Conservation (phyloP, 208 protist genomes). For the Leishmania aethiopica region DNA sequence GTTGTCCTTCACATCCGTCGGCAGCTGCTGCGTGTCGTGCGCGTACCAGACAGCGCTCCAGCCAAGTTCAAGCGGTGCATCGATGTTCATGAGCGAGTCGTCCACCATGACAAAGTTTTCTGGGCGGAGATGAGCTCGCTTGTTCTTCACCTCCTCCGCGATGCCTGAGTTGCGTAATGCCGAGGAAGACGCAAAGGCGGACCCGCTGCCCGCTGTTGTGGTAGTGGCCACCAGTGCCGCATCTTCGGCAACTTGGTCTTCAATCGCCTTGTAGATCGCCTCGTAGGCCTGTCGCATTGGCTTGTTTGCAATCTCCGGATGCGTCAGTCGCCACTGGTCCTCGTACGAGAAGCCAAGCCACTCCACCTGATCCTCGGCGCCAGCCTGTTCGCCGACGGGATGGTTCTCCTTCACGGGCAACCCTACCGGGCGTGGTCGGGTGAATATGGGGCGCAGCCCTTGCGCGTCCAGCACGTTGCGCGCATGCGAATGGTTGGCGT, state of each 20-base stretch:
- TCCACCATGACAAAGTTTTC: conserved; percentile 75
- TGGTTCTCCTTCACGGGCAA: conserved; percentile 37
- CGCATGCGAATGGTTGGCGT: conserved; percentile 63
- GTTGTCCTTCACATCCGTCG: conserved; percentile 15
- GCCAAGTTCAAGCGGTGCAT: conserved; percentile 62
- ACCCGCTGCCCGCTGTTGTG: not conserved
- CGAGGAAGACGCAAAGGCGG: not conserved
- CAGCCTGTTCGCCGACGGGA: conserved; percentile 27
- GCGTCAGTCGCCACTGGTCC: conserved; percentile 76
- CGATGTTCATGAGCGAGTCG: conserved; percentile 73
- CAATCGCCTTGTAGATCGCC: conserved; percentile 52
- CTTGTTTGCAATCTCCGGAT: conserved; percentile 67
- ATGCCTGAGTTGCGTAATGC: not conserved
- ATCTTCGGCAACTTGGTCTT: conserved; percentile 31
- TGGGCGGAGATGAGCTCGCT: conserved; percentile 28
- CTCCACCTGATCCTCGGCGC: conserved; percentile 39
- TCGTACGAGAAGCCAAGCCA: conserved; percentile 74
- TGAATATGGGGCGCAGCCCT: conserved; percentile 55
- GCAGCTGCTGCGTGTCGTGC: conserved; percentile 40
- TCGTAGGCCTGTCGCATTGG: conserved; percentile 62
- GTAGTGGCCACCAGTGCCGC: not conserved
- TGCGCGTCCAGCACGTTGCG: conserved; percentile 45
- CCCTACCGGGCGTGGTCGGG: conserved; percentile 22
- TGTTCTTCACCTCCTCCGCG: conserved; percentile 29
- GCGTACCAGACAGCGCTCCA: conserved; percentile 77